phyloP scores from a whole-genome alignment of 345 rosid genomes.

The Lepidium sativum region DNA sequence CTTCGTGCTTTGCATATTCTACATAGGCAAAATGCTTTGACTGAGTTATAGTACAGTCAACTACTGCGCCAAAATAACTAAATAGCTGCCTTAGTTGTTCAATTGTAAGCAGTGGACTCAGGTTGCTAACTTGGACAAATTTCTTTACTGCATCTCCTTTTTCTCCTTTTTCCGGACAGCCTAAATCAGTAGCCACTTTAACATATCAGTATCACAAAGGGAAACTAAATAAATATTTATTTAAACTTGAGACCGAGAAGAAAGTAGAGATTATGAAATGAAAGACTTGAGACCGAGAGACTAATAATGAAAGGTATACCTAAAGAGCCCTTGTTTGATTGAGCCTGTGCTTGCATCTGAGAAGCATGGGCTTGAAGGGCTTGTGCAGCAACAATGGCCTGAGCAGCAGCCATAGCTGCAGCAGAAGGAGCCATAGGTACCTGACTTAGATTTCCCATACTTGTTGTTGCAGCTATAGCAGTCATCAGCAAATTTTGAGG shows the following conservation, averaged over 20 bases:
- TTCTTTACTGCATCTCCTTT: constrained; percentile 60
- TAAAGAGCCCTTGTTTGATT: constrained; percentile 53
- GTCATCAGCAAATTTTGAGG: constrained; percentile 90
- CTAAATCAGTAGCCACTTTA: constrained; percentile 29
- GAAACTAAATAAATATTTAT: not conserved
- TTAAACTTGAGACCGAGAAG: not conserved
- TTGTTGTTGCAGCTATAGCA: constrained; percentile 89
- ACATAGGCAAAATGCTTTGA: constrained; percentile 89
- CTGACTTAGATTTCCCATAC: constrained; percentile 83
- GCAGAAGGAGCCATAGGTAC: constrained; percentile 99
- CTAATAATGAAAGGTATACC: constrained; percentile 32
- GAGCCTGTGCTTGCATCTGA: constrained; percentile 83
- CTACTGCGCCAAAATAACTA: constrained; percentile 84
- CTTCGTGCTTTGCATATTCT: constrained; percentile 80
- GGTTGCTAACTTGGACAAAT: constrained; percentile 95
- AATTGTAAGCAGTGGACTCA: constrained; percentile 79
- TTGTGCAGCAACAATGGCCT: constrained; percentile 98
- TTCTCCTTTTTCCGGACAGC: constrained; percentile 46
- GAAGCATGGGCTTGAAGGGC: constrained; percentile 99
- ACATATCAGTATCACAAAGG: constrained; percentile 2
- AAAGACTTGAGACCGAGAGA: not conserved
- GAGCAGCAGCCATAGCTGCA: constrained; percentile 99
- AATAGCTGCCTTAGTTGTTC: constrained; percentile 93
- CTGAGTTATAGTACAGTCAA: constrained; percentile 72
- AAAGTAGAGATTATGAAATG: not conserved